Percentiles rank a stretch among this genome's conserved stretches.
phyloP scores from a whole-genome alignment of 345 rosid species.

The Gossypium sturtianum region DNA sequence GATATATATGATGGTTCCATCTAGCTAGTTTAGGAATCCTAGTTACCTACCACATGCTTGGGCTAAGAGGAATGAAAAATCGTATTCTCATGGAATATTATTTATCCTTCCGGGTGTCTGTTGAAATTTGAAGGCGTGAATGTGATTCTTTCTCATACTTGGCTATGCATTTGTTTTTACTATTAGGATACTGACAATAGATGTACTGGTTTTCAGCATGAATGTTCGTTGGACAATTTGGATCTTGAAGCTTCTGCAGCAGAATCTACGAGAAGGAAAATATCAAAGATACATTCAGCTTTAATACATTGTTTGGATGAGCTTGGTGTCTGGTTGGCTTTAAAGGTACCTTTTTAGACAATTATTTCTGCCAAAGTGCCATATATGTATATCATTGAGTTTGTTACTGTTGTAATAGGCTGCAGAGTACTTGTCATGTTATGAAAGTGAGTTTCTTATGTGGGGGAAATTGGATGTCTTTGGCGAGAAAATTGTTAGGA shows the following conservation, averaged over 20 bases:
- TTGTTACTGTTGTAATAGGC: conserved; percentile 43
- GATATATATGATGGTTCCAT: neutral
- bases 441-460: conserved; percentile 35
- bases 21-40: neutral
- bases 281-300: conserved; percentile 33
- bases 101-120: neutral
- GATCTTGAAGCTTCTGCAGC: conserved; percentile 33
- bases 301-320: conserved; percentile 58
- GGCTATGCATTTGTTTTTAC: neutral
- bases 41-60: neutral
- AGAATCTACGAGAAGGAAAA: conserved; percentile 34
- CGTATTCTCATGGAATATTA: neutral
- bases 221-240: conserved; percentile 22
- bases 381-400: neutral
- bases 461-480: conserved; percentile 37
- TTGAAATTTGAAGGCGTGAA: neutral
- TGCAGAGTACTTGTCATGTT: conserved; percentile 45
- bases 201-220: conserved; percentile 43
- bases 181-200: conserved; percentile 8
- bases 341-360: conserved; percentile 46
- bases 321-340: conserved; percentile 75
- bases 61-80: neutral
- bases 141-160: neutral
- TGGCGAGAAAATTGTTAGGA: conserved; percentile 37
- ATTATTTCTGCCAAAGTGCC: neutral